These are phyloP conservation scores for Gentiana macrophylla DNA, from an alignment of 257 asterid genomes.

Conservation along the genomic window DNA sequence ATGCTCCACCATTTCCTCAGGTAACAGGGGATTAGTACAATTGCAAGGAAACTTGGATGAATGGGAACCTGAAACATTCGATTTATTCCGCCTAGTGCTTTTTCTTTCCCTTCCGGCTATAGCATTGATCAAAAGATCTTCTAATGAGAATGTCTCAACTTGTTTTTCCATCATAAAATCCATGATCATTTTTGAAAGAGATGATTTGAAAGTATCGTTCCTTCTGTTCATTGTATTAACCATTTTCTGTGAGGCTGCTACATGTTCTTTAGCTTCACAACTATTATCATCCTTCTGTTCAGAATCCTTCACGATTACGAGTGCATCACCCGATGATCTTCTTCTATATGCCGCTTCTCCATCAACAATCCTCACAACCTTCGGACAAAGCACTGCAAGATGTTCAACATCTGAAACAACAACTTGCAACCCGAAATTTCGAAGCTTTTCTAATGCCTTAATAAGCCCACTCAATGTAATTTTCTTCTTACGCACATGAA, in stretches of 20 bases:
- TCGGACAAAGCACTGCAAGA: constrained; percentile 62
- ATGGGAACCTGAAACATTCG: constrained; percentile 39
- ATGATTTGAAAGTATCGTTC: constrained; percentile 40
- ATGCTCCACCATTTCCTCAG: constrained; percentile 81
- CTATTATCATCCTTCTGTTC: constrained; percentile 29
- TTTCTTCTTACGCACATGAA: constrained; percentile 37
- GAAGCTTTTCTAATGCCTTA: constrained; percentile 38
- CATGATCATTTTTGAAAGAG: constrained; percentile 33
- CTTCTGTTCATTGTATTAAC: constrained; percentile 50
- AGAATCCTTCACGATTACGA: constrained; percentile 37
- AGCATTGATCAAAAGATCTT: constrained; percentile 34
- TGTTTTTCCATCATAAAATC: too few relatives aligned
- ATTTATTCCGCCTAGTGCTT: constrained; percentile 28
- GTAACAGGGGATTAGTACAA: constrained; percentile 61
- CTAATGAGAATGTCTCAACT: constrained; percentile 34
- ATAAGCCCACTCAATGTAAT: constrained; percentile 29
- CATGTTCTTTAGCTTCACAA: constrained; percentile 37
- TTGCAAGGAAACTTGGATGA: constrained; percentile 36
- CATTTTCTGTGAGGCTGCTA: constrained; percentile 34
- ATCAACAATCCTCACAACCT: constrained; percentile 54
- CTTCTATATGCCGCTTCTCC: constrained; percentile 30
- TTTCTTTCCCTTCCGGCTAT: constrained; percentile 26
- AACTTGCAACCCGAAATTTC: constrained; percentile 33
- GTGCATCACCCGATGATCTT: constrained; percentile 12
- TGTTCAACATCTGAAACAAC: constrained; percentile 43